Evolutionary conservation across 1,284 basidiomycete species (phyloP), one percentile per base, ranked within the genome.

Genomic region (Ustilago cynodontis): DNA sequence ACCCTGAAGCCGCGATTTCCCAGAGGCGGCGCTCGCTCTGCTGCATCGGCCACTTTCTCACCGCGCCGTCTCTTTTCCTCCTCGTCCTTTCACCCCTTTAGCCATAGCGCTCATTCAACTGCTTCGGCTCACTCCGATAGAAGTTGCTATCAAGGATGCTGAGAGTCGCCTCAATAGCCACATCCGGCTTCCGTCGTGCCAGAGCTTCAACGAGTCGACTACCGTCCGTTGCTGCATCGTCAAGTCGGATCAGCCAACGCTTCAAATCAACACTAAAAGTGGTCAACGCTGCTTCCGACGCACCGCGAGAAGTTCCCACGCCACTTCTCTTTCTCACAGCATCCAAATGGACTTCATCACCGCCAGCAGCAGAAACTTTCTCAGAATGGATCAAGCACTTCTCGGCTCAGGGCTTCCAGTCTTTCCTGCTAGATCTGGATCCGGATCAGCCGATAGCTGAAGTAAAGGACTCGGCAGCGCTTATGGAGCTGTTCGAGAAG

Each of bases 271-370:
- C 70, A 8, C 35, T 77, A 4, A 53, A 37, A 26, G 53, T 73
- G 22, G 54, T 77, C 1, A 35, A 56, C 1, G 52, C 74, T 0
- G 63, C 70, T 2, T 16, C 65, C 1, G 55, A 59, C 3, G 75
- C 75, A 24, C 1, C 43, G 10, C 62, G 82, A 33, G 80, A 84
- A 59, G 82, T 82, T 29, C 82, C 82, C 20, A 84, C 81, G 50
- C 82, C 82, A 13, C 62, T 84, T 13, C 62, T 84, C 57, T 80
- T 84, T 35, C 66, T 84, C 57, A 74, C 81, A 6, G 72, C 81
- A 26, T 76, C 79, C 1, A 62, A 63, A 41, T 82, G 81, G 81
- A 74, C 79, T 8, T 66, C 64, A 0, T 66, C 59, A 0, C 20
- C 59, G 3, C 54, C 69, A 4, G 77, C 77, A 3, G 20, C 52